Base-by-base conservation (phyloP, 148 eudicot species). In the Dysphania ambrosioides region DNA sequence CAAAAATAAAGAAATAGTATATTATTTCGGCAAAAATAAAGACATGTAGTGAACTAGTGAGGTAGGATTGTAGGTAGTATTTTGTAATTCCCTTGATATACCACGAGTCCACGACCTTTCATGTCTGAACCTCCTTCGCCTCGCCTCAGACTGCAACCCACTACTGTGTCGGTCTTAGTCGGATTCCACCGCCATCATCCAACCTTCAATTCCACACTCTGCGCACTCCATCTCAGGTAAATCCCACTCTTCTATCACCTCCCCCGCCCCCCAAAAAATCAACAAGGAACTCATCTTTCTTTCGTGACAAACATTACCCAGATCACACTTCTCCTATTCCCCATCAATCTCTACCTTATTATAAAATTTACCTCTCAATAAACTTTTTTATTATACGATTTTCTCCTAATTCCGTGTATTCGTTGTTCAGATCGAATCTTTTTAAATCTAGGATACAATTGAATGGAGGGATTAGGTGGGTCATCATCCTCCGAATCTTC, bases 381-480 rank as follows among this genome's bases (percentile, higher is more conserved):
- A n/a, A n/a, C n/a, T n/a, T n/a, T n/a, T n/a, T n/a, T n/a, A n/a
- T n/a, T n/a, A n/a, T n/a, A n/a, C n/a, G n/a, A n/a, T n/a, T n/a
- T n/a, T 11, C 5, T 62, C 59, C 32, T 40, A 26, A 13, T 65
- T 74, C 53, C 29, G 40, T 71, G 19, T 51, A 24, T 75, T 29
- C 59, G 34, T 32, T 80, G 74, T 61, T 57, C 83, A 76, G 83
- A 84, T 75, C 75, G 10, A 36, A 35, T 7, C 21, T n/a, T 31
- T 1, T 6, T 13, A 64, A 79, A 55, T 24, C 38, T 71, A 75
- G 79, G 75, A 79, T 75, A 65, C 65, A 36, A 30, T 13, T n/a
- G n/a, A 80, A 90, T 93, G 96, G 96, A 90, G 77, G 80, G 84
- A 18, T 71, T 78, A 66, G 87, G 84, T 72, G 85, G 80, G 81